Base-by-base conservation (phyloP, 2,329 filamentous ascomycete genomes). In the Bipolaris bicolor region DNA sequence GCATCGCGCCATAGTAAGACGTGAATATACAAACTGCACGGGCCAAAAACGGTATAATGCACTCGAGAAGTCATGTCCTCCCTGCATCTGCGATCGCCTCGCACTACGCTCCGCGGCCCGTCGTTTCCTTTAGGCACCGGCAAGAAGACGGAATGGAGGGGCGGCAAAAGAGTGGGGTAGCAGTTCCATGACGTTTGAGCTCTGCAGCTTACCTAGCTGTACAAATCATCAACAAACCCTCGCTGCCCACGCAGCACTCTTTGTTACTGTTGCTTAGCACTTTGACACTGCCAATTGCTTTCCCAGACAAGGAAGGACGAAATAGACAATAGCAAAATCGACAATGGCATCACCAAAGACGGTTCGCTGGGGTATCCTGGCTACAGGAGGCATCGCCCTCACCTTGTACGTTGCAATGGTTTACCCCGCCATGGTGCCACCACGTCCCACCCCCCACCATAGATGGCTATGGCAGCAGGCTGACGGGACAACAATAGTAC, bases 381-480 rank as follows among this genome's bases (percentile, higher is more conserved):
- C 79, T 9, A 82, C 80, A 3, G 80, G 80, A 60, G 79, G 76
- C 56, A 82, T 82, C 55, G 80, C 80, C 41, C 65, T 78, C 59
- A 79, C 78, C 52, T 82, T 77, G 74, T 75, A 60, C 57, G 43
- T 31, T 29, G 16, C 18, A n/a, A 16, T 24, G 16, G 16, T 20
- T 62, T 68, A 58, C 65, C 65, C 64, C 64, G 61, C 64, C 36
- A 55, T 39, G 45, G 20, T n/a, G n/a, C n/a, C 26, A 45, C 43
- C n/a, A 41, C 39, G 43, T 51, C 54, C 60, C 57, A 40, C 45
- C 52, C 54, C 54, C 62, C 57, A 41, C 63, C 15, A 47, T 15
- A 58, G 54, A 47, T 15, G 58, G 51, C 49, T 54, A 44, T 52
- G 47, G 20, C 45, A 43, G n/a, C 34, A 36, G 34, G n/a, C 50